Evolutionary conservation across 176 grass and related monocot species (phyloP).

Genomic region (Bothriochloa decipiens): DNA sequence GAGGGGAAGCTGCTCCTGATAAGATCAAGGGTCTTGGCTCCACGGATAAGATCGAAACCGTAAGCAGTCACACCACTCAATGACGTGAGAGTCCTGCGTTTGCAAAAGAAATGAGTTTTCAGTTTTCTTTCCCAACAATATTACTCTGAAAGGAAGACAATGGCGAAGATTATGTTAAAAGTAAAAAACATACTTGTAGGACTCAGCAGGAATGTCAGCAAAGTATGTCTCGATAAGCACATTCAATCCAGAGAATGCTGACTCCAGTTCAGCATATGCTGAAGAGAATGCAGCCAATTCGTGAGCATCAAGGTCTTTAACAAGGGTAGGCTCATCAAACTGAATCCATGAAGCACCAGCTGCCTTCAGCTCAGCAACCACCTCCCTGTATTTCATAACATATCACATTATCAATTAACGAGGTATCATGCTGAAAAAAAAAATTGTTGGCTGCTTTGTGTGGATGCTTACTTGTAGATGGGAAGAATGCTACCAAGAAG

Average conservation of each 20-base stretch:
- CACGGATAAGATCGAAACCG: slow-evolving; percentile 89
- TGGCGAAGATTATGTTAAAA: slow-evolving; percentile 8
- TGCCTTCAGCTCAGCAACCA: slow-evolving; percentile 83
- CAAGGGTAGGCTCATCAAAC: slow-evolving; percentile 95
- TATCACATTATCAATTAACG: slow-evolving; percentile 39
- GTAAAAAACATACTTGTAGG: slow-evolving; percentile 73
- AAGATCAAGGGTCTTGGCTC: slow-evolving; percentile 83
- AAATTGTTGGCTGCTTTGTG: slow-evolving; percentile 9
- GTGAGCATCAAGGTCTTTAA: slow-evolving; percentile 77
- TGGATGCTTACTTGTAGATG: slow-evolving; percentile 81
- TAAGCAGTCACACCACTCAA: slow-evolving; percentile 70
- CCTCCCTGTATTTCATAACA: slow-evolving; percentile 66
- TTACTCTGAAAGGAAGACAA: slow-evolving; percentile 7
- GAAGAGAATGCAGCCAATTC: slow-evolving; percentile 78
- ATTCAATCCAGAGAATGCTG: slow-evolving; percentile 74
- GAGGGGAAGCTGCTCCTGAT: slow-evolving; percentile 74
- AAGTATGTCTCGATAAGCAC: slow-evolving; percentile 98
- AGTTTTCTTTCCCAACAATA: slow-evolving; percentile 26
- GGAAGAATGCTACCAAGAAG: slow-evolving; percentile 78
- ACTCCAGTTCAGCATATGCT: slow-evolving; percentile 72
- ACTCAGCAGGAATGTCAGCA: slow-evolving; percentile 85
- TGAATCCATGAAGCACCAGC: slow-evolving; percentile 96
- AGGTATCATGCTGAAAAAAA: slow-evolving; percentile 7
- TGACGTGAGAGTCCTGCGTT: slow-evolving; percentile 74
- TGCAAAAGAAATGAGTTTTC: slow-evolving; percentile 30